Evolutionary conservation across 139 green algal genomes (phyloP), one percentile per base, ranked within the genome.

Genomic region (Auxenochlorella protothecoides): DNA sequence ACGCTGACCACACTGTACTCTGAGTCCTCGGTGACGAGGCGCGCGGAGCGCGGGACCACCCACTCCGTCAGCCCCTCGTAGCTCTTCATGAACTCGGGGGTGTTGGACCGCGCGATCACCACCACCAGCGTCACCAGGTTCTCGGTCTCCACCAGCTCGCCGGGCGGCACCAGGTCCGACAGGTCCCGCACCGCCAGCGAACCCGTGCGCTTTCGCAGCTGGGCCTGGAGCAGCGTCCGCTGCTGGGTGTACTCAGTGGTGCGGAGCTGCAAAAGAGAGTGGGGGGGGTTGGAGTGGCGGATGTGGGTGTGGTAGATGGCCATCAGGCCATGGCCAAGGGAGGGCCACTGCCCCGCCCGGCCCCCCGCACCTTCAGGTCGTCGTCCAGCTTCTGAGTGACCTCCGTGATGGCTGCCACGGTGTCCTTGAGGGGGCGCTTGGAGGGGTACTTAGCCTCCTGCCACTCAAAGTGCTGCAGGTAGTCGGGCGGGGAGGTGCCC

Each of bases 401-500:
- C 61, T 98, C 93, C 4, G 78, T 84, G 56, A 99, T 90, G 66
- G 90, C 90, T 3, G 90, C 80, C 14, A 99, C 86, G 8, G 87
- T 96, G 67, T 99, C 95, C 59, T 85, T 85, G 55, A 98, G 83
- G 2, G 92, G 87, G 4, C 87, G 81, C 9, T 89, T 85, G 5
- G 86, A 72, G 2, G 95, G 93, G 72, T 97, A 97, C 84, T 98
- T 98, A 12, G 92, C 91, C 80, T 98, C 95, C 73, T 99, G 87
- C 95, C 95, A 99, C 10, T 75, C 67, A 72, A 97, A 98, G 16
- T 79, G 75, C 59, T 87, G 87, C 12, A 98, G 68, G 73, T 90
- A 97, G 3, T 68, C 75, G 16, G 93, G 86, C 0, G 85, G 72
- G 3, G 86, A 74, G 11, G 84, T 44, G 5, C 90, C 90, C 68